A percentile compares a stretch with the other conserved stretches of the same genome.
phyloP scores from a whole-genome alignment of 306 rosid genomes.

The Purshia tridentata region DNA sequence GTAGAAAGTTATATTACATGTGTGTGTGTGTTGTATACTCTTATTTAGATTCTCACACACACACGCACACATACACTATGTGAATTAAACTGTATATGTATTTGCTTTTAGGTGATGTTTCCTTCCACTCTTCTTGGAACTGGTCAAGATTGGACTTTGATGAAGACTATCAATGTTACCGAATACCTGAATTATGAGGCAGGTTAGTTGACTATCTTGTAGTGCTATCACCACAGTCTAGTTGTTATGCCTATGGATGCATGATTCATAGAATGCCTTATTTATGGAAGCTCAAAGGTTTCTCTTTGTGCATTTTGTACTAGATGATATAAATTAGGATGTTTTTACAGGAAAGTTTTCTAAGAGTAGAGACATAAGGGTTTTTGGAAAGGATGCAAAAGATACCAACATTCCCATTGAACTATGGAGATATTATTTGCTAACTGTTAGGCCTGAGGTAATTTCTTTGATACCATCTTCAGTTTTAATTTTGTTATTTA shows the following conservation, averaged over 20 bases:
- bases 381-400: constrained; percentile 94
- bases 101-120: constrained; percentile 78
- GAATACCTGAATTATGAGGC: constrained; percentile 95
- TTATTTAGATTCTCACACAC: no score
- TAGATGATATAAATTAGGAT: not conserved
- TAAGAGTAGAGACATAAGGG: constrained; percentile 89
- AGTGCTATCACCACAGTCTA: not conserved
- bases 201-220: constrained; percentile 37
- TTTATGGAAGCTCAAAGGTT: not conserved
- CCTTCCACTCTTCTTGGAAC: constrained; percentile 94
- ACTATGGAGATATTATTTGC: constrained; percentile 98
- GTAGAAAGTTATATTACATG: not conserved
- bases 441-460: constrained; percentile 96
- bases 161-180: constrained; percentile 97
- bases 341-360: constrained; percentile 79
- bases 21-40: not conserved
- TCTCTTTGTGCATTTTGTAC: not conserved
- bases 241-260: not conserved
- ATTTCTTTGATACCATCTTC: constrained; percentile 10
- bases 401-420: constrained; percentile 90
- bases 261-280: not conserved
- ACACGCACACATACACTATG: not conserved
- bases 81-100: not conserved
- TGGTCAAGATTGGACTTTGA: constrained; percentile 84
- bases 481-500: not conserved